Evolutionary conservation across 352 stramenopile species (phyloP).

Genomic region (Porosira glacialis): DNA sequence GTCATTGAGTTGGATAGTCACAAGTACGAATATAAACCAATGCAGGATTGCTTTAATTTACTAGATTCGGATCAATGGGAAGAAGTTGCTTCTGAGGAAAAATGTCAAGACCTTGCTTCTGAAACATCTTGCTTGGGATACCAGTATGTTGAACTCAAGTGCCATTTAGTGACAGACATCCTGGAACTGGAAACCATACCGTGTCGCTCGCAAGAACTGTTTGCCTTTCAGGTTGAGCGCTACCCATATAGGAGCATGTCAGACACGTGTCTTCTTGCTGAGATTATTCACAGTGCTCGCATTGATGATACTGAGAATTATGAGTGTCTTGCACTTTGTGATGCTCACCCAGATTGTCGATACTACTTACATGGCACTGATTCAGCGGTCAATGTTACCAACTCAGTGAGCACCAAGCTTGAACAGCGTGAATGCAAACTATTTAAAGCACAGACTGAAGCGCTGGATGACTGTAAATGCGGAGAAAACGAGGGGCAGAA

Average conservation of each 20-base stretch:
- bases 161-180: conserved; percentile 1
- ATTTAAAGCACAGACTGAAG: conserved; percentile 15
- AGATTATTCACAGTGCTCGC: conserved; percentile 9
- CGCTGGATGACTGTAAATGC: conserved; percentile 23
- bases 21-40: conserved; percentile 19
- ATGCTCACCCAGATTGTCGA: conserved; percentile 16
- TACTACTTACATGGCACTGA: conserved; percentile 15
- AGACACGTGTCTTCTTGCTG: conserved; percentile 16
- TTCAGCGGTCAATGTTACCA: conserved; percentile 18
- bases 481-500: not conserved
- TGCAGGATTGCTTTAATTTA: conserved; percentile 10
- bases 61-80: conserved; percentile 1
- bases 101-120: conserved; percentile 9
- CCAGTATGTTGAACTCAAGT: conserved; percentile 1
- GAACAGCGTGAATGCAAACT: conserved; percentile 23
- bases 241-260: conserved; percentile 22
- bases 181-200: not conserved
- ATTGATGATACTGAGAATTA: conserved; percentile 22
- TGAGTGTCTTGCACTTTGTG: conserved; percentile 21
- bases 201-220: conserved; percentile 1
- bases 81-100: conserved; percentile 10
- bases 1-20: conserved; percentile 9
- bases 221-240: conserved; percentile 17
- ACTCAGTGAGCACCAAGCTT: not conserved
- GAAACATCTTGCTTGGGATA: conserved; percentile 9